Percentiles rank a stretch among this genome's conserved stretches.
Evolutionary conservation across 306 rosid genomes (phyloP).

Genomic region (Cucurbita ficifolia): DNA sequence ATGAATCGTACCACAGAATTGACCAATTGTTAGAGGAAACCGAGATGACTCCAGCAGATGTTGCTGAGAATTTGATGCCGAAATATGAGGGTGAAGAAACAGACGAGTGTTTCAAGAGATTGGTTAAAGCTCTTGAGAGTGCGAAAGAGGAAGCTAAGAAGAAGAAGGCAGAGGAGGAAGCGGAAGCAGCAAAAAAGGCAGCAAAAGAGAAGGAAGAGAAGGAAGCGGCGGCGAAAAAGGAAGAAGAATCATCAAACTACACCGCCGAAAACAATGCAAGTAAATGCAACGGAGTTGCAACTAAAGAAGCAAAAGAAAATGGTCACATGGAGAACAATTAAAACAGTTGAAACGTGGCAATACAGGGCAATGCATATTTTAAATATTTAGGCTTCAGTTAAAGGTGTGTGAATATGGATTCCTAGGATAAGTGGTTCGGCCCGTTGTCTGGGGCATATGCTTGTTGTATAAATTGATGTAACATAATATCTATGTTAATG

Average conservation of each 20-base stretch:
- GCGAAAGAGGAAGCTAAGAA: slow-evolving; percentile 19
- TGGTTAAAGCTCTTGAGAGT: slow-evolving; percentile 42
- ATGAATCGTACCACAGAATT: slow-evolving; percentile 25
- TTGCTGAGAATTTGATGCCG: slow-evolving; percentile 83
- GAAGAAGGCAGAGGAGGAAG: slow-evolving; percentile 14
- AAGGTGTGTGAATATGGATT: too few species aligned
- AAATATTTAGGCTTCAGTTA: too few species aligned
- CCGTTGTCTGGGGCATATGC: too few species aligned
- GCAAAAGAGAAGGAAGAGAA: not conserved
- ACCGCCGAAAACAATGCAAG: too few species aligned
- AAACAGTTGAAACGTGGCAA: not conserved
- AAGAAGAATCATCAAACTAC: slow-evolving; percentile 4
- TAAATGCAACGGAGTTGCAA: not conserved
- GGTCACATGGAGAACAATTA: not conserved
- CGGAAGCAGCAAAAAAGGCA: not conserved
- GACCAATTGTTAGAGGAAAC: slow-evolving; percentile 19
- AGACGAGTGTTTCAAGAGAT: slow-evolving; percentile 15
- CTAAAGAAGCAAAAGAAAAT: not conserved
- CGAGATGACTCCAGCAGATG: slow-evolving; percentile 63
- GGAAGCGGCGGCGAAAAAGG: slow-evolving; percentile 8
- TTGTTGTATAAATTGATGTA: too few species aligned
- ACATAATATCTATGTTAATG: not conserved
- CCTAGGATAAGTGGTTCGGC: too few species aligned
- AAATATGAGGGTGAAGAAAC: slow-evolving; percentile 21
- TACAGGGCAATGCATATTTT: not conserved